Conservation (phyloP, 2,329 filamentous ascomycete species). For the Hymenoscyphus salicellus region DNA sequence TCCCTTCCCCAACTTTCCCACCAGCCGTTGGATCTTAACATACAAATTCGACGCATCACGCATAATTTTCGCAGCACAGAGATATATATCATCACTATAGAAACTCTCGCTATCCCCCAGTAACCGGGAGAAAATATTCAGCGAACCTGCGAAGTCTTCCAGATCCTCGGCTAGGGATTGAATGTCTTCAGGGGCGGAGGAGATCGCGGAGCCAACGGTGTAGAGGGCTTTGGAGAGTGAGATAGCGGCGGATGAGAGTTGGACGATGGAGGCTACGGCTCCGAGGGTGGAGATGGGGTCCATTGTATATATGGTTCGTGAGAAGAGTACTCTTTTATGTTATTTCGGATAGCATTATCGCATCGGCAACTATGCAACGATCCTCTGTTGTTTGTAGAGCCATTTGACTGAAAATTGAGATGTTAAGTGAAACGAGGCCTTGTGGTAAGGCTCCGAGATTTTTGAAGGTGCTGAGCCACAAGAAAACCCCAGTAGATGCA, state of each 20-base stretch:
- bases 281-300: slow-evolving; percentile 23
- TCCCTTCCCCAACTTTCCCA: slow-evolving; percentile 21
- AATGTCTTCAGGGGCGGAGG: slow-evolving; percentile 23
- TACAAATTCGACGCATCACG: slow-evolving; percentile 25
- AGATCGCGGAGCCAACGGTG: slow-evolving; percentile 18
- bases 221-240: slow-evolving; percentile 26
- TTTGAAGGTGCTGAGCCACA: too few relatives aligned
- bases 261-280: slow-evolving; percentile 20
- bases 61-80: slow-evolving; percentile 27
- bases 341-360: too few relatives aligned
- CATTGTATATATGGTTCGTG: slow-evolving; percentile 8
- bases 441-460: too few relatives aligned
- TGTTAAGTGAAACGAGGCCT: too few relatives aligned
- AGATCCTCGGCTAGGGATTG: slow-evolving; percentile 19
- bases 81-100: slow-evolving; percentile 26
- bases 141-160: slow-evolving; percentile 21
- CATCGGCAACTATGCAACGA: too few relatives aligned
- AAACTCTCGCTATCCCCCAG: slow-evolving; percentile 20
- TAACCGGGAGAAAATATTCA: slow-evolving; percentile 22
- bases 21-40: slow-evolving; percentile 25
- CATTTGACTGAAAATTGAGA: too few relatives aligned
- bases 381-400: too few relatives aligned
- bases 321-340: too few relatives aligned
- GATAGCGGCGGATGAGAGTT: slow-evolving; percentile 22
- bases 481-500: too few relatives aligned